Evolutionary conservation across 306 rosid species (phyloP).

Genomic region (Prunus mongolica): DNA sequence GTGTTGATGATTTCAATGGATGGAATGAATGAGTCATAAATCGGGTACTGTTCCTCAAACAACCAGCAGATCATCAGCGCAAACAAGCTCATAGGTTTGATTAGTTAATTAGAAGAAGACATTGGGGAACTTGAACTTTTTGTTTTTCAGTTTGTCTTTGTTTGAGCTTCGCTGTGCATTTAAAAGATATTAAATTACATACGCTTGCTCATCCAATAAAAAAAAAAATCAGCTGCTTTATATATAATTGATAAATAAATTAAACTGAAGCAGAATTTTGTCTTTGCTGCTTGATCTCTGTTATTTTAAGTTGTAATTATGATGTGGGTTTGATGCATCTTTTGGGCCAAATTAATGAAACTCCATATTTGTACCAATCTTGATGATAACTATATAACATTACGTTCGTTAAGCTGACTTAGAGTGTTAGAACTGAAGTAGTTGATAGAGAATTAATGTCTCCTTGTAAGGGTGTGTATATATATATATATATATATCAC

Average conservation of each 20-base stretch:
- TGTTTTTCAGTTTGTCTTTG: constrained; percentile 21
- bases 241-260: neutral
- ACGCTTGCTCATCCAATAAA: neutral
- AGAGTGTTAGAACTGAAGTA: no score
- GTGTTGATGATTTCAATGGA: neutral
- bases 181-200: neutral
- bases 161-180: constrained; percentile 1
- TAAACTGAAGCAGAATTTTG: neutral
- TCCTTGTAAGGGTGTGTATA: no score
- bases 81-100: neutral
- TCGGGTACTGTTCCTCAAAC: constrained; percentile 22
- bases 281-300: neutral
- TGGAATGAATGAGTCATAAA: neutral
- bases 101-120: constrained; percentile 10
- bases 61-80: constrained; percentile 24
- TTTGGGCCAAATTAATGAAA: neutral
- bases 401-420: no score
- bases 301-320: neutral
- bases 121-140: constrained; percentile 12
- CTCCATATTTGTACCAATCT: no score
- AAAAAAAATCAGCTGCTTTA: neutral
- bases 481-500: no score
- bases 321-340: neutral
- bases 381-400: no score
- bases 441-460: no score